Conservation (phyloP, 768 basidiomycete species). For the Termitomyces sp. region DNA sequence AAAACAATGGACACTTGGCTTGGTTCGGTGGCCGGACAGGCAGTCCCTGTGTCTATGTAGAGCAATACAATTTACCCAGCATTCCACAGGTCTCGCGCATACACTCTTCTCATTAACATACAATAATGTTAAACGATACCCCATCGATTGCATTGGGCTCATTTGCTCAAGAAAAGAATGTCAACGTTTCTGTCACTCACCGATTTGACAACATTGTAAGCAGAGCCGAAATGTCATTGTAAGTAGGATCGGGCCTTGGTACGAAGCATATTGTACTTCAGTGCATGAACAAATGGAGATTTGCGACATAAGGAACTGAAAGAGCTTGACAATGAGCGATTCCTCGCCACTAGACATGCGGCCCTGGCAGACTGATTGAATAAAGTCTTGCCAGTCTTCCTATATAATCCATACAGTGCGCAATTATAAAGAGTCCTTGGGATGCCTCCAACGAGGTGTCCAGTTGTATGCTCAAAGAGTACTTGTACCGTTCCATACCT, state of each 20-base stretch:
- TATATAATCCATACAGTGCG: neutral
- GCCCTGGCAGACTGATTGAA: neutral
- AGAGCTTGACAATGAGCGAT: neutral
- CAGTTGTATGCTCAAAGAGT: neutral
- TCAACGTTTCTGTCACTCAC: neutral
- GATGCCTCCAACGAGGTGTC: neutral
- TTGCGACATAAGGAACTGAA: neutral
- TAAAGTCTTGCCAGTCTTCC: neutral
- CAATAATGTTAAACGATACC: neutral
- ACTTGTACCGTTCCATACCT: slow-evolving; percentile 41
- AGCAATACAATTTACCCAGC: neutral
- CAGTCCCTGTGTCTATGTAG: neutral
- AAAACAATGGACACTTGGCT: slow-evolving; percentile 57
- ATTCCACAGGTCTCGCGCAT: neutral
- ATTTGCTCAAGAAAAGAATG: neutral
- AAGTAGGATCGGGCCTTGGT: neutral
- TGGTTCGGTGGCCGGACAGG: slow-evolving; percentile 1
- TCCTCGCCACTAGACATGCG: neutral
- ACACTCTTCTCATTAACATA: neutral
- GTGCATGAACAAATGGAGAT: neutral
- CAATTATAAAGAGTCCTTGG: neutral
- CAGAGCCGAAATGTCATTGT: neutral
- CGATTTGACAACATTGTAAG: neutral
- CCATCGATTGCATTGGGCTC: neutral
- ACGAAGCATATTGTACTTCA: neutral